Base-by-base conservation (phyloP, 495 filamentous ascomycete genomes). In the Penicillium silybi region DNA sequence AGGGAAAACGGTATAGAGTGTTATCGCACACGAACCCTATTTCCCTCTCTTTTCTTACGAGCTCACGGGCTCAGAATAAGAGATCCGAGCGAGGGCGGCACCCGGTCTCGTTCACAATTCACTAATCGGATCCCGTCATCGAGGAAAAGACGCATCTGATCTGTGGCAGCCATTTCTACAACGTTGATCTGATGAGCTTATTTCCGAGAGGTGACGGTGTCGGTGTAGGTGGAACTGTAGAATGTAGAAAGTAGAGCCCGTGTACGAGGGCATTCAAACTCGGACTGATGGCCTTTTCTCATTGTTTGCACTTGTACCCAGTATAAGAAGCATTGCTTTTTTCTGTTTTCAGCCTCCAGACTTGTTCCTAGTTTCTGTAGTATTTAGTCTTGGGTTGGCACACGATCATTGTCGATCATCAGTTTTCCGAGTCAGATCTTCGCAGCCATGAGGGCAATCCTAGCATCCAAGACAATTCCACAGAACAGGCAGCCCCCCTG, bases 401-500 rank as follows among this genome's bases (percentile, higher is more conserved):
- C 11, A 32, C 29, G 29, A 10, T 32, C 8, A 3, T 32, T 13
- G 9, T 13, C 29, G 27, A 3, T 6, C 6, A 23, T 23, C 22
- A 23, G 6, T 2, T 23, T 23, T n/a, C n/a, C 27, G 27, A 29
- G 27, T 29, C 27, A 5, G 4, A 29, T 13, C 11, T 13, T 32
- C 13, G 29, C 29, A 32, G 29, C 3, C 29, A 32, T 32, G 29
- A 32, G 29, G 29, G 29, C 10, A 32, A 1, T 1, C 11, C 10
- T 32, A 10, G 1, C 29, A 0, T 13, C 29, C 29, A 13, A 32
- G 29, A 4, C 29, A 13, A 32, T 32, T 32, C 8, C 8, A 10
- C 10, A 32, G 2, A 32, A 32, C 13, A 10, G 48, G 26, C 41
- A 49, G 22, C 65, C 64, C 6, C 78, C 77, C 34, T 67, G 67